These are phyloP conservation scores for Rubroboletus pulcherrimus DNA, from an alignment of 768 basidiomycete species.

Conservation along the genomic window DNA sequence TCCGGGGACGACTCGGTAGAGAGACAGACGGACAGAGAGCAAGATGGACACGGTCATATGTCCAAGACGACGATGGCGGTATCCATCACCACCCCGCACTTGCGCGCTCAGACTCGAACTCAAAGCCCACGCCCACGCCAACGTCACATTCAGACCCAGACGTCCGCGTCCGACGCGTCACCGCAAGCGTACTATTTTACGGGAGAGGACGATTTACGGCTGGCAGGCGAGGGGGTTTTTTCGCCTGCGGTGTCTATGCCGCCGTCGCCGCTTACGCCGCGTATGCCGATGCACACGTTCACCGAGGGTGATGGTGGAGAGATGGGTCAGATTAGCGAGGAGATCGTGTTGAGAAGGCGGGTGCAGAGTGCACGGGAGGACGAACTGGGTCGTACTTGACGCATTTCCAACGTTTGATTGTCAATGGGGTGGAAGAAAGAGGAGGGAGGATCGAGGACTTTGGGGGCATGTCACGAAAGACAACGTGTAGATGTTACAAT, in stretches of 20 bases:
- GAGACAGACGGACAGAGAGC: not conserved
- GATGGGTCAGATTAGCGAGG: slow-evolving; percentile 5
- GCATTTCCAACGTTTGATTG: not conserved
- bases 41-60: not conserved
- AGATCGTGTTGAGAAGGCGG: slow-evolving; percentile 22
- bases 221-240: slow-evolving; percentile 70
- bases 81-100: not conserved
- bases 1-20: slow-evolving; percentile 12
- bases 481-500: slow-evolving; percentile 13
- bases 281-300: slow-evolving; percentile 26
- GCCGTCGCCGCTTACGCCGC: slow-evolving; percentile 56
- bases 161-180: not conserved
- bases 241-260: slow-evolving; percentile 68
- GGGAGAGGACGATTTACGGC: slow-evolving; percentile 45
- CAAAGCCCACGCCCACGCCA: not conserved
- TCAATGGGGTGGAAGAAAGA: not conserved
- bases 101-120: no score
- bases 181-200: slow-evolving; percentile 52
- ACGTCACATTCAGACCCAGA: not conserved
- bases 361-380: slow-evolving; percentile 2
- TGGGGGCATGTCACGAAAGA: not conserved
- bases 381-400: slow-evolving; percentile 7
- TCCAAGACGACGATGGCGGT: not conserved
- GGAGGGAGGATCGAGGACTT: not conserved
- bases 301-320: slow-evolving; percentile 7